Evolutionary conservation across 768 basidiomycete genomes (phyloP), one percentile per base, ranked within the genome.

Genomic region (Serendipita vermifera): DNA sequence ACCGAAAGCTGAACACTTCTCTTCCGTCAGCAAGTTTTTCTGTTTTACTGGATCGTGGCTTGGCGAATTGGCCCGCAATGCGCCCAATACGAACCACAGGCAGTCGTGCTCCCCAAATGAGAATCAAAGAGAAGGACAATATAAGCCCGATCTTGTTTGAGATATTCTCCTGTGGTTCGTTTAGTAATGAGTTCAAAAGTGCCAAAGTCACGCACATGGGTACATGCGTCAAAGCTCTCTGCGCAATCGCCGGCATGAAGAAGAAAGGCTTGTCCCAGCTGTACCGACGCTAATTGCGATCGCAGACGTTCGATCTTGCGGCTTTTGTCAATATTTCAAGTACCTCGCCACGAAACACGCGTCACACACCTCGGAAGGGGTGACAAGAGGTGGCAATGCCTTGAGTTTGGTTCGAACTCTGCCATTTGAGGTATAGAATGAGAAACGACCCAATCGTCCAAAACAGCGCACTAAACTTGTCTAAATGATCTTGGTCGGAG

Each of bases 161-260:
- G 59, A 94, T 88, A 62, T 89, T 87, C 71, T 88, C 80, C 87
- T 90, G 62, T 15, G 35, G 22, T 13, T 9, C 7, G 17, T 51
- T 39, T 33, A 61, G 55, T 53, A 55, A 53, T 55, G 31, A 57
- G 33, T 33, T 15, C 11, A 15, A 56, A n/a, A 20, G 41, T 14
- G 2, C 20, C 22, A 2, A 27, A 27, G n/a, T 2, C 35, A 73
- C 77, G 63, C 65, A 88, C 87, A 59, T 88, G 80, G 0, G 87
- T 90, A 66, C 89, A 92, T 0, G 88, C 89, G 62, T 87, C 85
- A 64, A 94, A 93, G 66, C 87, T 85, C 68, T 93, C 89, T n/a
- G 90, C 92, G 63, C 96, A 99, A 64, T 99, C 96, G 2, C 96
- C 96, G 0, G 96, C 96, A 59, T 99, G 96, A 2, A 99, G 77